Percentiles rank a stretch among this genome's conserved stretches.
Conservation (phyloP, 2,329 filamentous ascomycete species). For the Epichloe typhina region DNA sequence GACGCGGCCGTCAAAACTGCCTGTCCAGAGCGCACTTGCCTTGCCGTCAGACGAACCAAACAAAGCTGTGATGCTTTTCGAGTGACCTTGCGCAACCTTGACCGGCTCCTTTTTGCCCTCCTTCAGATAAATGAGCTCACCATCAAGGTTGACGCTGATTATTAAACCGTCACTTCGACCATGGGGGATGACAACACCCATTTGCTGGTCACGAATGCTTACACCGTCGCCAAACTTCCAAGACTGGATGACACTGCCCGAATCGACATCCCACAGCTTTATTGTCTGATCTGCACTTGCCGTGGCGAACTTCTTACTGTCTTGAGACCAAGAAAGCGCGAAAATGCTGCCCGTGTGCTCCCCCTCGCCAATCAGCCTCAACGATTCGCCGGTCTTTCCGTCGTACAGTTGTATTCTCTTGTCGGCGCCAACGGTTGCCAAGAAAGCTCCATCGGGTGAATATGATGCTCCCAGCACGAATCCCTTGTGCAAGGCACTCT, state of each 20-base stretch:
- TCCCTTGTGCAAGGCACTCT: slow-evolving; percentile 67
- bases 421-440: slow-evolving; percentile 90
- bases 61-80: slow-evolving; percentile 78
- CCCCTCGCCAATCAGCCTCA: slow-evolving; percentile 63
- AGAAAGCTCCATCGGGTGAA: slow-evolving; percentile 67
- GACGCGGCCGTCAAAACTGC: slow-evolving; percentile 82
- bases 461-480: slow-evolving; percentile 84
- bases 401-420: slow-evolving; percentile 89
- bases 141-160: slow-evolving; percentile 77
- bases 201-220: slow-evolving; percentile 74
- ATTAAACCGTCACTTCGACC: slow-evolving; percentile 75
- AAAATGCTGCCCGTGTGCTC: slow-evolving; percentile 90
- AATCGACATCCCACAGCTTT: slow-evolving; percentile 82
- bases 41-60: slow-evolving; percentile 31
- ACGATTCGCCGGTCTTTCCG: slow-evolving; percentile 83
- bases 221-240: slow-evolving; percentile 77
- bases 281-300: slow-evolving; percentile 91
- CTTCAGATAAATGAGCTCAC: slow-evolving; percentile 79
- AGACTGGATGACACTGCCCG: slow-evolving; percentile 61
- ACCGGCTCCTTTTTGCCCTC: slow-evolving; percentile 57
- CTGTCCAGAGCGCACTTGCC: slow-evolving; percentile 63
- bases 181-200: slow-evolving; percentile 82
- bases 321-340: slow-evolving; percentile 75
- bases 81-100: slow-evolving; percentile 71
- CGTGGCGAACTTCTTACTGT: slow-evolving; percentile 78